Conservation (phyloP, 495 filamentous ascomycete genomes). For the Aeminium ludgeri region DNA sequence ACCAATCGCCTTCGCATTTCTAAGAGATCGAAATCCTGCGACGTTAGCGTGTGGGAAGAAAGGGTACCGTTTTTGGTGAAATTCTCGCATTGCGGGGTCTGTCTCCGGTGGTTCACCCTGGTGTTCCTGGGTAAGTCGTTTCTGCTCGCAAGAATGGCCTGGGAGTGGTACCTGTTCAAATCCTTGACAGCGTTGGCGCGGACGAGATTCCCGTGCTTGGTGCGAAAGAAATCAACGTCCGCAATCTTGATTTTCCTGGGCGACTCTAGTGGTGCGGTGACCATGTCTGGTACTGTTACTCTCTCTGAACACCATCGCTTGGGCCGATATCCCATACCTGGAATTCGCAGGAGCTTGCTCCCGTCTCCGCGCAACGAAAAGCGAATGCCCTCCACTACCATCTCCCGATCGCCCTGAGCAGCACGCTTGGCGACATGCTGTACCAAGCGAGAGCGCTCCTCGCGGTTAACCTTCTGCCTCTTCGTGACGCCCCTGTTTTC, state of each 20-base stretch:
- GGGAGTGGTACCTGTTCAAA: conserved; percentile 35
- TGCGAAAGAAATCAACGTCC: conserved; percentile 74
- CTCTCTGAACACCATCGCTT: no score
- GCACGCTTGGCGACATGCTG: conserved; percentile 25
- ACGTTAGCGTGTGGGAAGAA: background rate
- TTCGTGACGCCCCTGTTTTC: conserved; percentile 45
- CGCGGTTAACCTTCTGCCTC: conserved; percentile 6
- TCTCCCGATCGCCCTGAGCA: conserved; percentile 37
- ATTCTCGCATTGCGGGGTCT: conserved; percentile 75
- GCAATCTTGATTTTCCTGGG: conserved; percentile 64
- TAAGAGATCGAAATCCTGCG: background rate
- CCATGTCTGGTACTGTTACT: conserved; percentile 34
- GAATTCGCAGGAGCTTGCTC: conserved; percentile 64
- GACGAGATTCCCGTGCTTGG: conserved; percentile 81
- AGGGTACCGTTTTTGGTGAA: conserved; percentile 87
- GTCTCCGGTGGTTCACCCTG: conserved; percentile 19
- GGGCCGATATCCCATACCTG: conserved; percentile 36
- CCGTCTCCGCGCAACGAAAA: conserved; percentile 64
- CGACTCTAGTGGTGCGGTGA: conserved; percentile 44
- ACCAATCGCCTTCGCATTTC: conserved; percentile 14
- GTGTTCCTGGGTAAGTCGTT: background rate
- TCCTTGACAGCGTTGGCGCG: conserved; percentile 53
- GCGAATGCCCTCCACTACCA: conserved; percentile 56
- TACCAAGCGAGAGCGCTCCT: conserved; percentile 23
- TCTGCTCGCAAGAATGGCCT: background rate